Percentiles rank a stretch among this genome's conserved stretches.
These are phyloP conservation scores for Rhododendron kiyosumense DNA, from an alignment of 148 eudicot genomes.

Conservation along the genomic window DNA sequence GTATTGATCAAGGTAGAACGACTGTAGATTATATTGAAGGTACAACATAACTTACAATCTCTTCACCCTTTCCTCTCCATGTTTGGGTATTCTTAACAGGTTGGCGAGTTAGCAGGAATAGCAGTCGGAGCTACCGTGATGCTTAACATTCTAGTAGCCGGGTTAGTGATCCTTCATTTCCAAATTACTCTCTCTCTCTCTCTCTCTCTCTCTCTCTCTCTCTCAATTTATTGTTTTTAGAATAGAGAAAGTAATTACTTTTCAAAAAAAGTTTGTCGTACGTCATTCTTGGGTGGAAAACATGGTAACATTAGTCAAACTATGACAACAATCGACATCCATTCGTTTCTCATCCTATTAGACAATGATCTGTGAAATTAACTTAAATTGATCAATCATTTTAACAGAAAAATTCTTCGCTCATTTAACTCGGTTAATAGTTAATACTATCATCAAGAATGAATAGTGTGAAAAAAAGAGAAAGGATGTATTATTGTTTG, in stretches of 20 bases:
- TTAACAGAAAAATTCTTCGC: neutral
- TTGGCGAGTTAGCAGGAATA: constrained; percentile 94
- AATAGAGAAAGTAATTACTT: neutral
- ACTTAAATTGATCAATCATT: neutral
- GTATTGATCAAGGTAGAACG: neutral
- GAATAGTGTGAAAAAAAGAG: too few species aligned
- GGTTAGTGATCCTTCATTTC: neutral
- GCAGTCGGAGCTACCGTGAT: constrained; percentile 98
- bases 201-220: neutral
- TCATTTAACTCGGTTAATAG: neutral
- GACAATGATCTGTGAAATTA: neutral
- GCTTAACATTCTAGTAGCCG: constrained; percentile 13
- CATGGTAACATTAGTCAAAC: neutral
- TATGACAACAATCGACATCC: too few species aligned
- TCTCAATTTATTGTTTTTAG: neutral
- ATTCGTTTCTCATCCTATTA: neutral
- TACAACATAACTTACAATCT: neutral
- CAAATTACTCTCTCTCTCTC: neutral
- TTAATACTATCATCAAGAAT: neutral
- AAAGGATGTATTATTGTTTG: too few species aligned
- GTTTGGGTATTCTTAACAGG: constrained; percentile 33
- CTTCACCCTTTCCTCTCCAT: neutral
- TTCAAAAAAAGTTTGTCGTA: neutral
- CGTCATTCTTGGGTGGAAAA: neutral
- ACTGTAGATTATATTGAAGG: too few species aligned